Conservation (phyloP, 1,284 basidiomycete genomes). For the Rhodotorula sp. region DNA sequence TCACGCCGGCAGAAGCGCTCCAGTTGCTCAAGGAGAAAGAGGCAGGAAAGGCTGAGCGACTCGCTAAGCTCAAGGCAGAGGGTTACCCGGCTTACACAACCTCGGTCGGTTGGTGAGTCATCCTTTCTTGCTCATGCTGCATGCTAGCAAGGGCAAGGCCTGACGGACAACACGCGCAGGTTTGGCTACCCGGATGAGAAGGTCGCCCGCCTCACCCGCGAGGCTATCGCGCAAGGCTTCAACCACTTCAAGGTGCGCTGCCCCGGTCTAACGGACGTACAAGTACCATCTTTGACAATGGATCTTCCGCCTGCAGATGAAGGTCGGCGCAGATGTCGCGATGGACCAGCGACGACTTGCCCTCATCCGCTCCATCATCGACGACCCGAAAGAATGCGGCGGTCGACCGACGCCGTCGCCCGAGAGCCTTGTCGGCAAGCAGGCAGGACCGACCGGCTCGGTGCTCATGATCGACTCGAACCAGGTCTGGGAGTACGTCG, state of each 20-base stretch:
- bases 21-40: constrained; percentile 75
- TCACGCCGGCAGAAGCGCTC: constrained; percentile 86
- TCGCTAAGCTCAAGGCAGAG: constrained; percentile 60
- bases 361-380: constrained; percentile 89
- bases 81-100: constrained; percentile 96
- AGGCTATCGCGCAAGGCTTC: constrained; percentile 68
- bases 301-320: constrained; percentile 56
- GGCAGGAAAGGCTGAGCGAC: constrained; percentile 72
- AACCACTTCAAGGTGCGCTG: constrained; percentile 34
- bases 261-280: too few relatives aligned
- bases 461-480: constrained; percentile 97
- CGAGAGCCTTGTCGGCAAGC: constrained; percentile 67
- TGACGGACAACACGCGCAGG: constrained; percentile 45
- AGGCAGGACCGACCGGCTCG: constrained; percentile 87
- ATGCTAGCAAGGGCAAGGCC: background rate
- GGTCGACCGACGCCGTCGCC: constrained; percentile 31
- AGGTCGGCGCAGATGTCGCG: constrained; percentile 79
- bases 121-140: background rate
- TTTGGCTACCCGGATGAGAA: constrained; percentile 81
- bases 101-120: constrained; percentile 74
- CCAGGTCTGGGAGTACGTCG: constrained; percentile 55
- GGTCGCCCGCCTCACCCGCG: constrained; percentile 76
- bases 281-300: too few relatives aligned
- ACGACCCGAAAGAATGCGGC: constrained; percentile 64
- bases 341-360: constrained; percentile 82